These are phyloP conservation scores for Trichoderma oligosporum DNA, from an alignment of 2,329 filamentous ascomycete species.

Conservation along the genomic window DNA sequence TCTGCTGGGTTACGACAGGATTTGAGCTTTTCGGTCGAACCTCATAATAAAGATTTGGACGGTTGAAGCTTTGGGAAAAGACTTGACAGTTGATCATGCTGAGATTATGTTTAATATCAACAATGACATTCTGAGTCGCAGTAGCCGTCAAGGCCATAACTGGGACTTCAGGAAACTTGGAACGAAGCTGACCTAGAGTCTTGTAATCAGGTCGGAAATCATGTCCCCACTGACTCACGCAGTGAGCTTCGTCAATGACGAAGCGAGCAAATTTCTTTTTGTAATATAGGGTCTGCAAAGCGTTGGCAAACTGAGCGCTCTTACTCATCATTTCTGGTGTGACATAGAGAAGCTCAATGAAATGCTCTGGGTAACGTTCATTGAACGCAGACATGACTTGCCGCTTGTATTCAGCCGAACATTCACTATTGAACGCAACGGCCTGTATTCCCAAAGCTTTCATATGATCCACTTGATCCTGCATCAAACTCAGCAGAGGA, in stretches of 20 bases:
- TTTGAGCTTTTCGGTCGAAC: conserved; percentile 68
- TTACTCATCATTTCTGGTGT: conserved; percentile 96
- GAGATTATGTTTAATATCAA: conserved; percentile 90
- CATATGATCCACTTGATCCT: conserved; percentile 89
- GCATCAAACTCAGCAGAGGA: conserved; percentile 90
- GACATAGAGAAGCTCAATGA: conserved; percentile 84
- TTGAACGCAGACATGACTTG: conserved; percentile 63
- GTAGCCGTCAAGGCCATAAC: conserved; percentile 95
- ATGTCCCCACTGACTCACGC: conserved; percentile 98
- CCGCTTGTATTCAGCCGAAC: conserved; percentile 57
- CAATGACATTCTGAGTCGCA: conserved; percentile 86
- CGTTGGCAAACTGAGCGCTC: conserved; percentile 63
- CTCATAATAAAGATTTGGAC: conserved; percentile 90
- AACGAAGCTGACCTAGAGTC: conserved; percentile 68
- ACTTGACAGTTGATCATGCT: conserved; percentile 72
- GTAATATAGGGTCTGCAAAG: conserved; percentile 64
- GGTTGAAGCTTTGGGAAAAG: conserved; percentile 92
- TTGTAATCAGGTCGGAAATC: conserved; percentile 98
- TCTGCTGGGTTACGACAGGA: conserved; percentile 41
- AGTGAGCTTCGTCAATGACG: conserved; percentile 98
- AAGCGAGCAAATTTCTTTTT: conserved; percentile 76
- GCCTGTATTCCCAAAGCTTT: conserved; percentile 72
- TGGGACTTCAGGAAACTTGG: conserved; percentile 72
- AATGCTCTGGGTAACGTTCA: conserved; percentile 64
- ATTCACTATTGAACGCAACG: conserved; percentile 76